Conservation (phyloP, 176 grass and related monocot genomes). For the Puya raimondii region DNA sequence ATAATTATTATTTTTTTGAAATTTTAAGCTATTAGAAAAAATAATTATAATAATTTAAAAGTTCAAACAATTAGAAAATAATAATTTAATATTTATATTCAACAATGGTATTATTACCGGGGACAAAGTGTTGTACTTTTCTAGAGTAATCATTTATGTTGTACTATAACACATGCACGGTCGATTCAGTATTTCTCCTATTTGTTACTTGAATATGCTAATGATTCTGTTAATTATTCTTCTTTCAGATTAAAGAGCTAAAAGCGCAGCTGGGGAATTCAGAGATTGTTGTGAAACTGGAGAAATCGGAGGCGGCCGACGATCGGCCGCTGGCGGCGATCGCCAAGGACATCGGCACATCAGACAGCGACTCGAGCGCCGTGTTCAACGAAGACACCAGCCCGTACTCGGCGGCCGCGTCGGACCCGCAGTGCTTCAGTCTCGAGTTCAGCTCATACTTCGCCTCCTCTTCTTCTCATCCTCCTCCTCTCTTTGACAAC, state of each 20-base stretch:
- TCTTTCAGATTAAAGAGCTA: conserved; percentile 23
- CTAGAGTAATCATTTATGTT: no score
- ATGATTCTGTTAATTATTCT: not conserved
- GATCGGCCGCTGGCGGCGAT: not conserved
- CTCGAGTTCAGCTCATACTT: conserved; percentile 32
- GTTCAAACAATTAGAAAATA: no score
- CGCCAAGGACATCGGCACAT: conserved; percentile 20
- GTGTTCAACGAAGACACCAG: conserved; percentile 48
- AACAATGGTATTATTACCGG: no score
- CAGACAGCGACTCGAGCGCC: conserved; percentile 45
- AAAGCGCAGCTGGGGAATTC: conserved; percentile 11
- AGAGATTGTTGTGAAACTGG: conserved; percentile 27
- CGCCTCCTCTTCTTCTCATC: conserved; percentile 9
- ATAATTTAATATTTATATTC: no score
- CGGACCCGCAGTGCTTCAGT: conserved; percentile 16
- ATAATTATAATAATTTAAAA: no score
- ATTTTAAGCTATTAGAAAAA: no score
- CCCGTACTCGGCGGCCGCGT: conserved; percentile 22
- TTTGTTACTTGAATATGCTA: not conserved
- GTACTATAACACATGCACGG: no score
- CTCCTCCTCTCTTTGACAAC: conserved; percentile 22
- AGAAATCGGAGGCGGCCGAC: not conserved
- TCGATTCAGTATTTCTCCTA: not conserved
- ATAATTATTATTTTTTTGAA: no score
- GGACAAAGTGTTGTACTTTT: no score